Evolutionary conservation across 306 rosid genomes (phyloP).

Genomic region (Myrica gale): DNA sequence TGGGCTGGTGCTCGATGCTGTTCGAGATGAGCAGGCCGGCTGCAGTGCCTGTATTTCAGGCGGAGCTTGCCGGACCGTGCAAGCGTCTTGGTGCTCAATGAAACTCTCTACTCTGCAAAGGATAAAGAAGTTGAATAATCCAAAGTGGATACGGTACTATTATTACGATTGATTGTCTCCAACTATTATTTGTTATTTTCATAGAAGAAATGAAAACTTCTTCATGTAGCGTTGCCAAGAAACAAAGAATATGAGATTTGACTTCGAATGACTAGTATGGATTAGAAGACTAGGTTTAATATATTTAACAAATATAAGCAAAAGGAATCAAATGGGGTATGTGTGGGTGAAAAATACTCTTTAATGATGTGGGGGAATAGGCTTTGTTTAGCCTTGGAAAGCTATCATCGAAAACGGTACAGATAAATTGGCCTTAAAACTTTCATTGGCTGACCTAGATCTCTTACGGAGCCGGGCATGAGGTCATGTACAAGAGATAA

Average conservation of each 20-base stretch:
- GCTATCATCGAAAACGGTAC: constrained; percentile 7
- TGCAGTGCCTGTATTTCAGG: constrained; percentile 50
- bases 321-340: constrained; percentile 30
- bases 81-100: constrained; percentile 95
- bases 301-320: constrained; percentile 19
- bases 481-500: constrained; percentile 7
- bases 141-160: background rate
- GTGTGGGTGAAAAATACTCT: background rate
- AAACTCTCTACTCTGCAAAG: constrained; percentile 85
- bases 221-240: constrained; percentile 30
- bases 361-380: constrained; percentile 4
- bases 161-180: constrained; percentile 2
- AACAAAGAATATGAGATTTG: constrained; percentile 20
- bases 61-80: constrained; percentile 49
- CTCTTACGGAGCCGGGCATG: constrained; percentile 22
- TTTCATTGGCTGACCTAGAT: constrained; percentile 25
- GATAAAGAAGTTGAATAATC: constrained; percentile 14
- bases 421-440: background rate
- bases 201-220: constrained; percentile 19
- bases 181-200: constrained; percentile 11
- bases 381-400: constrained; percentile 22
- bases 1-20: constrained; percentile 83
- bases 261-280: constrained; percentile 21
- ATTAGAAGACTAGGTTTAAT: constrained; percentile 20
- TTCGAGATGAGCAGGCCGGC: constrained; percentile 59